These are phyloP conservation scores for Magnusiomyces fungicola DNA, from an alignment of 1,139 yeast species.

Conservation along the genomic window DNA sequence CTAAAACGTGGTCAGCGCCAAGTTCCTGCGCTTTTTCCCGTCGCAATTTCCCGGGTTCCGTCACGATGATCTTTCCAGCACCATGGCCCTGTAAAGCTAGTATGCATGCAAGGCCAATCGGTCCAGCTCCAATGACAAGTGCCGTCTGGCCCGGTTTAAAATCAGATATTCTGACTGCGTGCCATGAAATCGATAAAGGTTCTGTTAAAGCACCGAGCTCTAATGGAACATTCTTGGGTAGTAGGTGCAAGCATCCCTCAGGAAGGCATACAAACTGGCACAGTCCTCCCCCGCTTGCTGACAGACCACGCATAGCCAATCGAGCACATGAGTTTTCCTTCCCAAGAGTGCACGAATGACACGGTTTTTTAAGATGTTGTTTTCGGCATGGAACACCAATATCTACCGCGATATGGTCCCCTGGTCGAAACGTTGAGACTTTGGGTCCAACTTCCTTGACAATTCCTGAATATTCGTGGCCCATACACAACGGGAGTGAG, in stretches of 20 bases:
- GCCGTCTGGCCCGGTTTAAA: conserved; percentile 40
- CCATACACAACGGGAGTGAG: conserved; percentile 37
- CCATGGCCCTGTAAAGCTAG: conserved; percentile 47
- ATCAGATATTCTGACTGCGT: conserved; percentile 43
- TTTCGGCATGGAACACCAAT: conserved; percentile 48
- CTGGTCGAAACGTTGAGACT: neutral
- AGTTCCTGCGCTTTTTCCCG: conserved; percentile 45
- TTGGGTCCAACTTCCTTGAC: conserved; percentile 32
- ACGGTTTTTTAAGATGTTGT: conserved; percentile 23
- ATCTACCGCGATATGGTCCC: conserved; percentile 42
- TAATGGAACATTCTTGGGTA: conserved; percentile 42
- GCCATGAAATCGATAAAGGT: conserved; percentile 54
- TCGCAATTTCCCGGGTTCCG: conserved; percentile 52
- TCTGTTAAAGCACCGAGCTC: conserved; percentile 51
- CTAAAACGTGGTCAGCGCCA: conserved; percentile 44
- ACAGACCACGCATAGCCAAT: conserved; percentile 36
- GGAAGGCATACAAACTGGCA: conserved; percentile 45
- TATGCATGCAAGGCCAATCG: conserved; percentile 39
- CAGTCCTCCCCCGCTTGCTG: conserved; percentile 45
- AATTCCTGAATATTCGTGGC: conserved; percentile 48
- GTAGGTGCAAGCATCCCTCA: conserved; percentile 26
- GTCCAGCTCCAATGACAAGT: conserved; percentile 54
- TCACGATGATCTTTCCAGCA: conserved; percentile 46
- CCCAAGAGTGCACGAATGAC: conserved; percentile 20
- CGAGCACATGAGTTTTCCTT: neutral